Percentiles rank a stretch among this genome's conserved stretches.
Conservation (phyloP, 495 filamentous ascomycete genomes). For the Physcia stellaris region DNA sequence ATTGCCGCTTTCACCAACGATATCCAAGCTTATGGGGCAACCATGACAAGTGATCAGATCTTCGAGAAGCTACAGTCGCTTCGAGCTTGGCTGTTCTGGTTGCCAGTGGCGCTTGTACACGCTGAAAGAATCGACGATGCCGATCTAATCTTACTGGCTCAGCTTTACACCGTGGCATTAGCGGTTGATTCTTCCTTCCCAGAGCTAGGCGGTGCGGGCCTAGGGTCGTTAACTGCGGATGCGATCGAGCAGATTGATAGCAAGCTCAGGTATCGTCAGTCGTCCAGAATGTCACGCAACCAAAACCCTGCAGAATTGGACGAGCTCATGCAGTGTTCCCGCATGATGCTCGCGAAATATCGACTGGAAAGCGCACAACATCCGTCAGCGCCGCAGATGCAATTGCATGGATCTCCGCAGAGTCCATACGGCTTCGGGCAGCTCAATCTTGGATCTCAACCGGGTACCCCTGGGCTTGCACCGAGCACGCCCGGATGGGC, state of each 20-base stretch:
- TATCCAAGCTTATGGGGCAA: conserved; percentile 59
- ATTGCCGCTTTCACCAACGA: conserved; percentile 69
- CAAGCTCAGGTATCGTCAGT: conserved; percentile 27
- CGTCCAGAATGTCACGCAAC: conserved; percentile 5
- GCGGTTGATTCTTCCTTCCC: conserved; percentile 83
- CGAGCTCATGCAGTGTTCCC: conserved; percentile 15
- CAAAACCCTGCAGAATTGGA: conserved; percentile 12
- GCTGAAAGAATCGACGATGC: conserved; percentile 27
- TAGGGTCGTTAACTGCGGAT: conserved; percentile 59
- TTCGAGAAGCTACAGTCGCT: conserved; percentile 80
- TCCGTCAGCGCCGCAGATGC: conserved; percentile 1
- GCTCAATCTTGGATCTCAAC: conserved; percentile 14
- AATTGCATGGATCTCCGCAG: conserved; percentile 8
- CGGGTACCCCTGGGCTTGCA: conserved; percentile 9
- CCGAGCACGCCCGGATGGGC: not conserved
- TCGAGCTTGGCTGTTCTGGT: conserved; percentile 88
- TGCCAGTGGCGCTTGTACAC: conserved; percentile 63
- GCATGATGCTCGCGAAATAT: conserved; percentile 9
- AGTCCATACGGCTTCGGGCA: conserved; percentile 14
- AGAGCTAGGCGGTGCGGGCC: conserved; percentile 76
- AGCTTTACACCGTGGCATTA: conserved; percentile 81
- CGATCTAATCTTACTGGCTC: conserved; percentile 52
- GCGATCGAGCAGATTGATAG: conserved; percentile 69
- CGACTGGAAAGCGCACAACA: conserved; percentile 5
- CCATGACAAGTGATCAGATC: conserved; percentile 45